Percentiles rank a stretch among this genome's conserved stretches.
Conservation (phyloP, 2,329 filamentous ascomycete genomes). For the Basipetospora sp. region DNA sequence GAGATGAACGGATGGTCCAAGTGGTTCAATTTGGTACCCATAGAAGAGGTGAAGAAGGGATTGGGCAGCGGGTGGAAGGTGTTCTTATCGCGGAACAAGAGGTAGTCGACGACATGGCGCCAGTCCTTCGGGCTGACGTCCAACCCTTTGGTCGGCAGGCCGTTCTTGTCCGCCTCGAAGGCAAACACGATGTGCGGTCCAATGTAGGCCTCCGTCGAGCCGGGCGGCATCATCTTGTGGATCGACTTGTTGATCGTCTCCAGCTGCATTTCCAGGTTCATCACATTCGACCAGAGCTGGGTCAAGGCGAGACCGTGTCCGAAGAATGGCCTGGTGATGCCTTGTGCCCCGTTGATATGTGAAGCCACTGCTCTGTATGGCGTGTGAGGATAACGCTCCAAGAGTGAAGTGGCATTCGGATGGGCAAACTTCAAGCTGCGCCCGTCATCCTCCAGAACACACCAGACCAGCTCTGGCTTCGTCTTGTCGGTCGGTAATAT, state of each 20-base stretch:
- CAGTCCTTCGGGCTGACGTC: constrained; percentile 3
- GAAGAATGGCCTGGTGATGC: not conserved
- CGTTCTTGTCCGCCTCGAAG: not conserved
- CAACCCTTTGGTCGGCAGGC: not conserved
- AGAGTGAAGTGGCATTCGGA: not conserved
- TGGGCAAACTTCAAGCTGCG: not conserved
- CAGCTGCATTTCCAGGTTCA: not conserved
- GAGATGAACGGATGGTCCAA: not conserved
- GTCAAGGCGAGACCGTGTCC: not conserved
- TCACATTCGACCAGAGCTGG: not conserved
- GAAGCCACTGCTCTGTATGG: no score
- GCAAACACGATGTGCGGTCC: constrained; percentile 2
- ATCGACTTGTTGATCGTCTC: not conserved
- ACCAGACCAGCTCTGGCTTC: not conserved
- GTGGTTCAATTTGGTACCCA: constrained; percentile 1
- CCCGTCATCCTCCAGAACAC: not conserved
- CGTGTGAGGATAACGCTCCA: no score
- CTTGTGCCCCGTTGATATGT: no score
- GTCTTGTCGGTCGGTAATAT: not conserved
- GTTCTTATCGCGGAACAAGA: not conserved
- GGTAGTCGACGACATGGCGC: not conserved
- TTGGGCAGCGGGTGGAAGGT: not conserved
- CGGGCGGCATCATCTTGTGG: not conserved
- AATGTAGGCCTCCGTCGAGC: not conserved
- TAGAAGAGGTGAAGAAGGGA: not conserved